Evolutionary conservation across 106 monocot genomes (phyloP).

Genomic region (Allium cepa): DNA sequence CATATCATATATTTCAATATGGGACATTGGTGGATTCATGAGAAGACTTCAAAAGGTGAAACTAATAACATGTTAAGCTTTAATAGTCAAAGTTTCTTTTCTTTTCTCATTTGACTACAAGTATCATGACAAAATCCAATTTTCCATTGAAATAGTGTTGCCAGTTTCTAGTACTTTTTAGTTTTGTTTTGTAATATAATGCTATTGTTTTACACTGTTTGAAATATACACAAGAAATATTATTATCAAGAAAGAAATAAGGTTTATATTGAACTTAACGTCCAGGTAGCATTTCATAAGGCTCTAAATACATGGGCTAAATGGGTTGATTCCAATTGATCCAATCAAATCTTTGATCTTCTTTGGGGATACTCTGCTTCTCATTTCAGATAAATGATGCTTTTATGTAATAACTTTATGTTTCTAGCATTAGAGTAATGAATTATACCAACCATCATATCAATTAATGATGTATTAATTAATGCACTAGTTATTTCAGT

Average conservation of each 20-base stretch:
- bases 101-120: not conserved
- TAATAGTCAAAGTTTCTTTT: too few species aligned
- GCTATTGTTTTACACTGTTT: not conserved
- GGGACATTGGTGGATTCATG: constrained; percentile 95
- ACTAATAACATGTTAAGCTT: too few species aligned
- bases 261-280: constrained; percentile 50
- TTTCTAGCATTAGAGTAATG: too few species aligned
- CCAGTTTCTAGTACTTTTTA: not conserved
- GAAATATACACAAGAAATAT: constrained; percentile 33
- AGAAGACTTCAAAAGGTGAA: constrained; percentile 54
- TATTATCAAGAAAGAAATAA: constrained; percentile 73
- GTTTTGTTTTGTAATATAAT: too few species aligned
- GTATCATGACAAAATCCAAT: not conserved
- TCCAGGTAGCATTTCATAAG: constrained; percentile 55
- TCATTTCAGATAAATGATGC: constrained; percentile 56
- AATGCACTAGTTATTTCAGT: too few species aligned
- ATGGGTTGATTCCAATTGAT: constrained; percentile 69
- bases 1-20: constrained; percentile 74
- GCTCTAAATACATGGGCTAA: constrained; percentile 79
- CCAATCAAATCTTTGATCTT: constrained; percentile 49
- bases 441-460: too few species aligned
- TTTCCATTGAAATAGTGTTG: not conserved
- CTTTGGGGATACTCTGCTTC: constrained; percentile 89
- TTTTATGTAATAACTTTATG: too few species aligned
- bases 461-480: too few species aligned